phyloP scores from a whole-genome alignment of 306 rosid genomes.

The Cicer yamashitae region DNA sequence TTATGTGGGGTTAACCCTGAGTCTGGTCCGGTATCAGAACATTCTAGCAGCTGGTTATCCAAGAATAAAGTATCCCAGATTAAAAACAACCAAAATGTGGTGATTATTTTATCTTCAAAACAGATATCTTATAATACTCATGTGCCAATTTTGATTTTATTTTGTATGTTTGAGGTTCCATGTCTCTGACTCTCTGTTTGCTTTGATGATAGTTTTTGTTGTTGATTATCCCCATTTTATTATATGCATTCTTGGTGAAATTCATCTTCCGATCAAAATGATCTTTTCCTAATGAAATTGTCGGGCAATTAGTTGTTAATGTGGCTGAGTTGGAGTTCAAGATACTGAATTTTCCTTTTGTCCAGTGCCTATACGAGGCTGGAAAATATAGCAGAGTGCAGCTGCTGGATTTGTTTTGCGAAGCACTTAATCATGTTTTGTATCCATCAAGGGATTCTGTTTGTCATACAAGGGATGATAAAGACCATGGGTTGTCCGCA shows the following conservation, averaged over 20 bases:
- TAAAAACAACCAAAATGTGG: slow-evolving; percentile 25
- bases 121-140: neutral
- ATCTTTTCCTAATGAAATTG: slow-evolving; percentile 3
- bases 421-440: slow-evolving; percentile 74
- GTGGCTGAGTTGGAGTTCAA: slow-evolving; percentile 41
- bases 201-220: slow-evolving; percentile 34
- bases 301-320: slow-evolving; percentile 36
- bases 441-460: slow-evolving; percentile 51
- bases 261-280: slow-evolving; percentile 23
- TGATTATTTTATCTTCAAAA: neutral
- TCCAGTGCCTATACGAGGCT: slow-evolving; percentile 89
- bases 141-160: neutral
- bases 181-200: neutral
- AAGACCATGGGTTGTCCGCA: slow-evolving; percentile 50
- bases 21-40: slow-evolving; percentile 6
- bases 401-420: slow-evolving; percentile 82
- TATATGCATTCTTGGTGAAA: neutral
- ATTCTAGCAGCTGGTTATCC: slow-evolving; percentile 11
- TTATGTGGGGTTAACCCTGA: neutral
- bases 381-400: slow-evolving; percentile 66
- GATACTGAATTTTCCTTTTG: slow-evolving; percentile 36
- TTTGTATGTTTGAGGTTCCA: slow-evolving; percentile 27
- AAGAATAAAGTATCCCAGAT: neutral
- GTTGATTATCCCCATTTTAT: slow-evolving; percentile 23
- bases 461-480: slow-evolving; percentile 47